phyloP scores from a whole-genome alignment of 2,329 filamentous ascomycete genomes.

The Trichoderma citrinoviride region DNA sequence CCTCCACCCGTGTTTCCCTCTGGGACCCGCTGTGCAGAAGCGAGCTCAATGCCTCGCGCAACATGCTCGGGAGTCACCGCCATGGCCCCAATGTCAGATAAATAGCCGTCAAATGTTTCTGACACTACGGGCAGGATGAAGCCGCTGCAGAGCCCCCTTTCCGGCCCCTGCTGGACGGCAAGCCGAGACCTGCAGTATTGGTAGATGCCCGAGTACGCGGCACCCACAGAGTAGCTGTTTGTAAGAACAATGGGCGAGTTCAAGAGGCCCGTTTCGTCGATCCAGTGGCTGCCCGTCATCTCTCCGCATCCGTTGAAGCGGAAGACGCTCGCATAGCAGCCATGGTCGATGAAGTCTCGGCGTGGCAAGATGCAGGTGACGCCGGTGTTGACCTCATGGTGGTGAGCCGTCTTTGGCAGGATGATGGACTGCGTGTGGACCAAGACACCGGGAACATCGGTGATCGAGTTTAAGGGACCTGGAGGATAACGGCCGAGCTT shows the following conservation, averaged over 20 bases:
- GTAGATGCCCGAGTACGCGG: conserved; percentile 47
- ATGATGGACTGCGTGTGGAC: conserved; percentile 43
- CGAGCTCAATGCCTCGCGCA: conserved; percentile 50
- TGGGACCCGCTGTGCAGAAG: conserved; percentile 46
- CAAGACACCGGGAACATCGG: conserved; percentile 44
- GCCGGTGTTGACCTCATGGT: conserved; percentile 41
- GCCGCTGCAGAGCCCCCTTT: conserved; percentile 45
- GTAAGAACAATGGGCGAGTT: conserved; percentile 56
- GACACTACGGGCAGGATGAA: conserved; percentile 55
- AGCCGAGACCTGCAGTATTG: conserved; percentile 39
- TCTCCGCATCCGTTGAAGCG: conserved; percentile 60
- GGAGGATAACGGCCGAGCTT: conserved; percentile 41
- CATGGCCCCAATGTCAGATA: conserved; percentile 56
- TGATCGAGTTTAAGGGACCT: conserved; percentile 45
- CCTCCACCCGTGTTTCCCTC: conserved; percentile 62
- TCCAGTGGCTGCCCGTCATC: conserved; percentile 56
- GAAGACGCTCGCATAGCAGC: conserved; percentile 47
- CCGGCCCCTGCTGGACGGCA: conserved; percentile 42
- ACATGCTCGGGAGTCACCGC: conserved; percentile 50
- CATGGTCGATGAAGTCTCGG: conserved; percentile 39
- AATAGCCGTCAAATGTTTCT: conserved; percentile 57
- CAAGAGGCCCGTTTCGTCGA: conserved; percentile 55
- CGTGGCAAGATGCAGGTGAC: conserved; percentile 47
- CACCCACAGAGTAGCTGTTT: conserved; percentile 53
- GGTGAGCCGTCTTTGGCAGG: conserved; percentile 6